A percentile compares a stretch with the other conserved stretches of the same genome.
These are phyloP conservation scores for Dendrobium nobile DNA, from an alignment of 106 monocot genomes.

Conservation along the genomic window DNA sequence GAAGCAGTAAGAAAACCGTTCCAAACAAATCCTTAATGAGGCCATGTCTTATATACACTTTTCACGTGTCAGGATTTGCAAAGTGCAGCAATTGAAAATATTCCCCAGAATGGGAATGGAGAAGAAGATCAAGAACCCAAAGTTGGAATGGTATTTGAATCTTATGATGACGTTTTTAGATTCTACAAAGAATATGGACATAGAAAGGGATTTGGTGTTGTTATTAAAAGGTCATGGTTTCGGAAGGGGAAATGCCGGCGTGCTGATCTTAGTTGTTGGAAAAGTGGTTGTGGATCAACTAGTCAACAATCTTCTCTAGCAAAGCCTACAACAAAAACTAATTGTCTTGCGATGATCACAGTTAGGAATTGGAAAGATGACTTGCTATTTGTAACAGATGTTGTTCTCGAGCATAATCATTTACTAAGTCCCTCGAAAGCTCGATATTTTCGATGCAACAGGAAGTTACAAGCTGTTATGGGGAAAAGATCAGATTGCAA, in stretches of 20 bases:
- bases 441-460: conserved; percentile 8
- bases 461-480: neutral
- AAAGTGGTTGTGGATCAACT: neutral
- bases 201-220: conserved; percentile 1
- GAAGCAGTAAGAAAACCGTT: no score
- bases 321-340: conserved; percentile 5
- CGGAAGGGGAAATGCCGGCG: conserved; percentile 6
- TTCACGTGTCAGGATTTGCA: neutral
- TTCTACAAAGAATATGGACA: conserved; percentile 7
- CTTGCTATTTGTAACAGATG: neutral
- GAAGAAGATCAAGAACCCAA: conserved; percentile 5
- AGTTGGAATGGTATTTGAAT: conserved; percentile 8
- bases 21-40: neutral
- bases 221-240: conserved; percentile 5
- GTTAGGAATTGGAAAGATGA: neutral
- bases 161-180: conserved; percentile 2
- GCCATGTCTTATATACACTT: neutral
- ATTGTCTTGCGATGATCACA: neutral
- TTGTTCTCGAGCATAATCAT: conserved; percentile 4
- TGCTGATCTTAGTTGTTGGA: conserved; percentile 3
- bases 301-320: neutral
- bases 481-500: neutral
- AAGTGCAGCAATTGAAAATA: neutral
- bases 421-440: conserved; percentile 3
- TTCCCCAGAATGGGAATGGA: neutral